These are phyloP conservation scores for Stenocarpella maydis DNA, from an alignment of 2,329 filamentous ascomycete genomes.

Conservation along the genomic window DNA sequence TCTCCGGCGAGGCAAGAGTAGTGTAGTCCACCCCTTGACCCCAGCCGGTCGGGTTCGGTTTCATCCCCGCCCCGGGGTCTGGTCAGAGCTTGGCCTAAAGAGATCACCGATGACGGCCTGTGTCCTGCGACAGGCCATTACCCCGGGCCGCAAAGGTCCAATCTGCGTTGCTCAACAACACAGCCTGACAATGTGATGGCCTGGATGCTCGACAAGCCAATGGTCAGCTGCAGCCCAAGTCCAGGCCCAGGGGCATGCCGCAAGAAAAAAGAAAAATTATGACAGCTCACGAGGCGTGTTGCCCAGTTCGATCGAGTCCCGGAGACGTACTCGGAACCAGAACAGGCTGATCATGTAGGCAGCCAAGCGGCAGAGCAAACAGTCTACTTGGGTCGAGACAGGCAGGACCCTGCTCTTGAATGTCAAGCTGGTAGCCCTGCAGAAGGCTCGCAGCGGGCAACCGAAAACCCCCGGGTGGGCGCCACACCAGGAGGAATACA, in stretches of 20 bases:
- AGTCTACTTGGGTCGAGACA: conserved; percentile 12
- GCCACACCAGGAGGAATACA: background rate
- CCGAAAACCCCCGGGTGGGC: background rate
- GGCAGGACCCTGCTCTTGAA: conserved; percentile 23
- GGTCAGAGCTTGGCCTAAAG: conserved; percentile 26
- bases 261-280: background rate
- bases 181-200: conserved; percentile 13
- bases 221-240: background rate
- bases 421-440: background rate
- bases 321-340: background rate
- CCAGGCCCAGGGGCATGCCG: background rate
- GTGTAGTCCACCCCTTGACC: background rate
- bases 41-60: conserved; percentile 28
- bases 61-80: conserved; percentile 2
- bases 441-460: conserved; percentile 2
- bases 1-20: background rate
- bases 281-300: conserved; percentile 20
- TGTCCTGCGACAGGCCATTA: background rate
- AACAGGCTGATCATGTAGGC: background rate
- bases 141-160: background rate
- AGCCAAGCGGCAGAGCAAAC: conserved; percentile 12
- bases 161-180: conserved; percentile 15
- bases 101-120: conserved; percentile 19
- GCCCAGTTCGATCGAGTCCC: conserved; percentile 19
- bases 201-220: conserved; percentile 7